phyloP scores from a whole-genome alignment of 306 rosid species.

The Lathyrus aphaca region DNA sequence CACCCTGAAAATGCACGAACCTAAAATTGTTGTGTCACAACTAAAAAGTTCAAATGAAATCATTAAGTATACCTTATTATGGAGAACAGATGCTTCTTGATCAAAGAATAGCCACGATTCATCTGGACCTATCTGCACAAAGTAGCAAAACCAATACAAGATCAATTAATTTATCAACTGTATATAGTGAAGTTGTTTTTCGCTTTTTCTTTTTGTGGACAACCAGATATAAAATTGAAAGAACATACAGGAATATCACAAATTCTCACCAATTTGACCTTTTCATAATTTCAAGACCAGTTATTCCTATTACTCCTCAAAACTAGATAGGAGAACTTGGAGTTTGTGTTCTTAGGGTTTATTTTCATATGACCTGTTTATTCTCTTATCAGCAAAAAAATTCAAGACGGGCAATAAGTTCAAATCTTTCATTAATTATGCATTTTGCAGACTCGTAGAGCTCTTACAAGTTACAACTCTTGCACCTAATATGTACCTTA shows the following conservation, averaged over 20 bases:
- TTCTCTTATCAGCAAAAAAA: neutral
- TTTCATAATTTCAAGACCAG: conserved; percentile 1
- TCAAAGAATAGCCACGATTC: conserved; percentile 84
- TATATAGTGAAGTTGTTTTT: neutral
- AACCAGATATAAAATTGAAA: neutral
- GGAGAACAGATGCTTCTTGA: conserved; percentile 72
- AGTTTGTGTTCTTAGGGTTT: neutral
- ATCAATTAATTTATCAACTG: conserved; percentile 25
- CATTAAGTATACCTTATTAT: conserved; percentile 69
- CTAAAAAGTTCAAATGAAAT: conserved; percentile 42
- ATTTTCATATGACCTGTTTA: neutral
- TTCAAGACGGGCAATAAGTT: neutral
- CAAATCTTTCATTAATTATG: neutral
- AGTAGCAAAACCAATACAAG: conserved; percentile 26
- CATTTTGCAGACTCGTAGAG: neutral
- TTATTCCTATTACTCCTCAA: neutral
- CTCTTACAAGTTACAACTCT: neutral
- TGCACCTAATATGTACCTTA: neutral
- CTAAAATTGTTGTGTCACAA: conserved; percentile 62
- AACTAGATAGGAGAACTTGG: neutral
- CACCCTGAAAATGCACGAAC: conserved; percentile 99
- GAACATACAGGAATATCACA: neutral
- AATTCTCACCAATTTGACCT: conserved; percentile 6
- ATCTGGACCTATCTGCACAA: conserved; percentile 70
- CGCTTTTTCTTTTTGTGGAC: neutral